Conservation (phyloP, 73 alveolate species). For the Tetrahymena borealis region DNA sequence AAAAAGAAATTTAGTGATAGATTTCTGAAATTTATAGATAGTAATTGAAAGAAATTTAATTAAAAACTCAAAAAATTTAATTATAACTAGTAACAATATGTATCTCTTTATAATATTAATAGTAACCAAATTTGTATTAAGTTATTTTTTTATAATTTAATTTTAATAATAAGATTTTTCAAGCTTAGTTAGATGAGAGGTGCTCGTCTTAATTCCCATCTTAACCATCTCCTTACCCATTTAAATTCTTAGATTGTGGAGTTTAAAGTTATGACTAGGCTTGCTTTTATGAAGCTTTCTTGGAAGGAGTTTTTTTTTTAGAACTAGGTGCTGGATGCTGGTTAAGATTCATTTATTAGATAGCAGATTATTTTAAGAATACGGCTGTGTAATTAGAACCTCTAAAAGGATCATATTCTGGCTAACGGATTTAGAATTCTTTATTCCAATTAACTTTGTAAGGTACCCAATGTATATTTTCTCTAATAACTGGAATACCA, state of each 20-base stretch:
- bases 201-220: neutral
- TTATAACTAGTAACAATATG: too few species aligned
- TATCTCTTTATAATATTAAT: too few species aligned
- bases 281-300: neutral
- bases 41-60: too few species aligned
- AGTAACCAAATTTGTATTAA: too few species aligned
- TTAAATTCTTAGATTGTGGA: neutral
- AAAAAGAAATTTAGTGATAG: too few species aligned
- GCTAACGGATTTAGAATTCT: neutral
- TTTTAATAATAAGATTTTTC: too few species aligned
- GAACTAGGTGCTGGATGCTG: neutral
- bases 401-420: neutral
- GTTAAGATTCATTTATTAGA: neutral
- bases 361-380: neutral
- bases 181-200: neutral
- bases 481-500: slow-evolving; percentile 85
- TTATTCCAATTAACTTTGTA: slow-evolving; percentile 32
- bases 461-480: slow-evolving; percentile 91
- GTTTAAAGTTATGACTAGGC: neutral
- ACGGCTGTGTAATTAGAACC: neutral
- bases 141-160: too few species aligned
- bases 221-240: neutral
- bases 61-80: too few species aligned
- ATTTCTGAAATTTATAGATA: too few species aligned
- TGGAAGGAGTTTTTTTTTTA: neutral